Evolutionary conservation across 129 eudicot species (phyloP).

Genomic region (Helianthus tuberosus): DNA sequence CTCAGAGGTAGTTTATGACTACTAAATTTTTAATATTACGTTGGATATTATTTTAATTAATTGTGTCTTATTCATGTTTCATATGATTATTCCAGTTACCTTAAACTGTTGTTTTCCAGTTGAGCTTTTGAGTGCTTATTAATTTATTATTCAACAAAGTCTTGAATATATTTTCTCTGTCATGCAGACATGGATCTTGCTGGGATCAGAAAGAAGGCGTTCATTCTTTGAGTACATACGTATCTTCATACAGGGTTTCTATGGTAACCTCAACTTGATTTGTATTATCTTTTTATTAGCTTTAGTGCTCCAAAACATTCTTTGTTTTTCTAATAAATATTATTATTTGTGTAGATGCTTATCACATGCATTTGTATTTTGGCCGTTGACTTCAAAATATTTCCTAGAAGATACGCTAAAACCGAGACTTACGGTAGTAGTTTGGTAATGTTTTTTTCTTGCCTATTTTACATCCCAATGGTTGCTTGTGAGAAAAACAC

Average conservation of each 20-base stretch:
- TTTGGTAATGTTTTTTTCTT: conserved; percentile 55
- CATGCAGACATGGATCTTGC: conserved; percentile 61
- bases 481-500: too few relatives aligned
- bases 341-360: conserved; percentile 72
- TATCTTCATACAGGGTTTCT: conserved; percentile 81
- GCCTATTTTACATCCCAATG: neutral
- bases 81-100: conserved; percentile 1
- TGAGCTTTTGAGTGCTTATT: conserved; percentile 13
- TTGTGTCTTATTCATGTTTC: conserved; percentile 10
- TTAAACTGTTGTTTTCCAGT: neutral
- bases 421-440: conserved; percentile 94
- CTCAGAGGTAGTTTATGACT: conserved; percentile 51
- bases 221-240: conserved; percentile 51
- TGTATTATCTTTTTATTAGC: neutral
- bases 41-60: neutral
- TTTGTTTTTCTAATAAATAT: neutral
- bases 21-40: conserved; percentile 10
- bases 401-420: conserved; percentile 94
- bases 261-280: conserved; percentile 46
- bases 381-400: conserved; percentile 95
- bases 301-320: neutral
- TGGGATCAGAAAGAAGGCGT: conserved; percentile 32
- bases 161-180: conserved; percentile 26
- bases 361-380: conserved; percentile 79
- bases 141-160: conserved; percentile 15